Evolutionary conservation across 345 rosid species (phyloP).

Genomic region (Rhizophora apiculata): DNA sequence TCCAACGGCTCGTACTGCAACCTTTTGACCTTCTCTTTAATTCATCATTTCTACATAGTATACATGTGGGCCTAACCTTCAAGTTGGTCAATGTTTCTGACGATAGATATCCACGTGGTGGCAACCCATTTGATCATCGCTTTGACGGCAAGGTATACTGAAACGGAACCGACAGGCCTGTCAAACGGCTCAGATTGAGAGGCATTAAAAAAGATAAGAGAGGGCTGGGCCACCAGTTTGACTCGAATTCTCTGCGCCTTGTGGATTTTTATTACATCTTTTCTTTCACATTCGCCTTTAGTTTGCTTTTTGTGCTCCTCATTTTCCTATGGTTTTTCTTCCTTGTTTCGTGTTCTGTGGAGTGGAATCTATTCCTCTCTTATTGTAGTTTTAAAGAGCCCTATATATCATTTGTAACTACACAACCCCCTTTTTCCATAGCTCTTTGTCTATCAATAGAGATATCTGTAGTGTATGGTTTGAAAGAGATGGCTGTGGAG

Average conservation of each 20-base stretch:
- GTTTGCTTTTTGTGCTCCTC: slow-evolving; percentile 3
- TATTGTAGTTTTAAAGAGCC: background rate
- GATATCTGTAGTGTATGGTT: slow-evolving; percentile 14
- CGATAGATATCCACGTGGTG: slow-evolving; percentile 29
- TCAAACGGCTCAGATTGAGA: slow-evolving; percentile 6
- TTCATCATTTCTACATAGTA: slow-evolving; percentile 22
- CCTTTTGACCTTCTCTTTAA: slow-evolving; percentile 40
- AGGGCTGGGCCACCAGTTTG: slow-evolving; percentile 35
- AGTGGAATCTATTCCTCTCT: slow-evolving; percentile 5
- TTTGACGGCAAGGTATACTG: slow-evolving; percentile 29
- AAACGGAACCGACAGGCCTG: slow-evolving; percentile 29
- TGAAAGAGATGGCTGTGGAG: slow-evolving; percentile 55
- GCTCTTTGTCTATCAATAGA: background rate
- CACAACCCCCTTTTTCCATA: background rate
- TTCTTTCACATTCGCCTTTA: slow-evolving; percentile 13
- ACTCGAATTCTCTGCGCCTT: slow-evolving; percentile 23
- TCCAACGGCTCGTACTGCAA: slow-evolving; percentile 40
- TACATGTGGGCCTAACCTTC: slow-evolving; percentile 33
- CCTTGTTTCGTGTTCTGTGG: background rate
- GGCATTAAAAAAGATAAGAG: background rate
- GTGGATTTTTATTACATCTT: background rate
- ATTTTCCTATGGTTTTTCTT: background rate
- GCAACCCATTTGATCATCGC: background rate
- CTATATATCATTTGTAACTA: background rate
- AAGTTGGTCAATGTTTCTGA: slow-evolving; percentile 35